These are phyloP conservation scores for Fusarium incarnatum DNA, from an alignment of 2,329 filamentous ascomycete genomes.

Conservation along the genomic window DNA sequence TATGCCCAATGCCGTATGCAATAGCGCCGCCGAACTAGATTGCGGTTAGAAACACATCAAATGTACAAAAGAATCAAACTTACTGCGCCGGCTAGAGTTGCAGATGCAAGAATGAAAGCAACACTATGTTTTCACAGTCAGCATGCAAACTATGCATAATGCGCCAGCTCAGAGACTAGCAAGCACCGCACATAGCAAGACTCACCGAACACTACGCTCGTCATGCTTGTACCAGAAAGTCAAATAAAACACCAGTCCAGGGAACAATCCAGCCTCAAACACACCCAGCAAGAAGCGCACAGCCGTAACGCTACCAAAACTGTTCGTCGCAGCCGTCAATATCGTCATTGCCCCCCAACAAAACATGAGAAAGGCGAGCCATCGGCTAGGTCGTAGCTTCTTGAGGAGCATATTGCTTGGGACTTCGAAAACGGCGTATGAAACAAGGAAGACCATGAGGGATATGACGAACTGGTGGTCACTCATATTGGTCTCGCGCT, in stretches of 20 bases:
- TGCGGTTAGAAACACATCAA: slow-evolving; percentile 1
- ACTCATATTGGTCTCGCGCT: slow-evolving; percentile 71
- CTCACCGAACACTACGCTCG: slow-evolving; percentile 71
- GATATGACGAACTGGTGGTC: slow-evolving; percentile 69
- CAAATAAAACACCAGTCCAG: slow-evolving; percentile 70
- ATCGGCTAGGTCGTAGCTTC: slow-evolving; percentile 70
- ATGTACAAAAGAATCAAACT: slow-evolving; percentile 15
- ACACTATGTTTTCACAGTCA: slow-evolving; percentile 57
- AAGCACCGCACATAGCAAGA: not conserved
- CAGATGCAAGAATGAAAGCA: slow-evolving; percentile 75
- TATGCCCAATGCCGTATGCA: slow-evolving; percentile 77
- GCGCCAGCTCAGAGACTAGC: slow-evolving; percentile 3
- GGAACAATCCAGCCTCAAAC: slow-evolving; percentile 77
- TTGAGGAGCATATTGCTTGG: slow-evolving; percentile 76
- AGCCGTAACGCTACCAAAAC: slow-evolving; percentile 71
- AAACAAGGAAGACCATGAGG: slow-evolving; percentile 71
- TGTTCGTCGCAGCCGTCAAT: slow-evolving; percentile 72
- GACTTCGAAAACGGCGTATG: slow-evolving; percentile 71
- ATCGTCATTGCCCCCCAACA: slow-evolving; percentile 76
- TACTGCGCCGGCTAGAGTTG: slow-evolving; percentile 75
- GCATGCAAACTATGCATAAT: slow-evolving; percentile 11
- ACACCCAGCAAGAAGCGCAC: slow-evolving; percentile 76
- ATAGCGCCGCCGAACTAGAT: slow-evolving; percentile 73
- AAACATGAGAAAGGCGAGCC: slow-evolving; percentile 74
- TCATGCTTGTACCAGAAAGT: slow-evolving; percentile 80